Evolutionary conservation across 495 filamentous ascomycete genomes (phyloP), one percentile per base, ranked within the genome.

Genomic region (Aspergillus carlsbadensis): DNA sequence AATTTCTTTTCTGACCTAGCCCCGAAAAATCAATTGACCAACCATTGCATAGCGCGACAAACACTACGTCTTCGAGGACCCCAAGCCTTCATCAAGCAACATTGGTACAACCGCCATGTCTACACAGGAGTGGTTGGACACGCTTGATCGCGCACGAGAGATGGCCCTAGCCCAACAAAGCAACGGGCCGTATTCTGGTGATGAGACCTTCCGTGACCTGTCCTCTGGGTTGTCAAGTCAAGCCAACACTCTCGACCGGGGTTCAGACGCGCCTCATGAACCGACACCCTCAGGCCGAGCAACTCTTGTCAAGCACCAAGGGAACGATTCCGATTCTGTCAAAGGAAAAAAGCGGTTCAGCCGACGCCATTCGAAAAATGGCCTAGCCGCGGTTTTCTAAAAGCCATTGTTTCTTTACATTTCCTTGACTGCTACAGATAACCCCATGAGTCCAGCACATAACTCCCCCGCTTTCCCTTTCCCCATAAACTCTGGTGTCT

Each of bases 41-140:
- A 53, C 52, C 36, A 36, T 43, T 72, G 26, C 66, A 54, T 43
- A 98, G 95, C 83, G 84, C 54, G 92, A 96, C 41, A 88, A 91
- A 70, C 92, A 94, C 58, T 92, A 87, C 66, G 90, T 88, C 17
- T 99, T 99, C 67, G 95, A 99, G 74, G 92, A 95, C 65, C 78
- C 85, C 6, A 94, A 92, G 69, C 82, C 84, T 11, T 71, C 74
- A n/a, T 75, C 78, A 10, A 73, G 70, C 63, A 78, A 75, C 56
- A 62, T 70, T 22, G 74, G 71, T 22, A 56, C 77, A 21, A 72
- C 76, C 13, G 72, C 77, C 5, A 56, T 76, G 20, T 84, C 84
- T 34, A 82, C 84, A 0, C 85, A 92, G 59, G 92, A 97, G 65
- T 97, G 92, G 92, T 76, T 96, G 36, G 92, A 95, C 59, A 82